Conservation (phyloP, 768 basidiomycete genomes). For the Phlebiopsis gigantea region DNA sequence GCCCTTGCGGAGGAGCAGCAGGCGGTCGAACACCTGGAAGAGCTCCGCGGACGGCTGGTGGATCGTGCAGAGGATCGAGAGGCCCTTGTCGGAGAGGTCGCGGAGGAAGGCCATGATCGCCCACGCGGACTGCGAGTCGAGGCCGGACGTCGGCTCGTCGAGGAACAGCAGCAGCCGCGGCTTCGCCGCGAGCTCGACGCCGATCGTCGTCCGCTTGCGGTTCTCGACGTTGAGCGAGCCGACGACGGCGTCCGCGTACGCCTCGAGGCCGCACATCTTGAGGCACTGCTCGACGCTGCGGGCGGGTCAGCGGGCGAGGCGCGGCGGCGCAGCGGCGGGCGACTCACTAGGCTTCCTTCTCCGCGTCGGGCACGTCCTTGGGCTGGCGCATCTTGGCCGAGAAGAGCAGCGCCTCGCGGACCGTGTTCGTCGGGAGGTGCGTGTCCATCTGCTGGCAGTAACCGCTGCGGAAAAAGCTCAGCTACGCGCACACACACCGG, state of each 20-base stretch:
- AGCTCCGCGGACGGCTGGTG: constrained; percentile 77
- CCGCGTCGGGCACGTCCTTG: constrained; percentile 48
- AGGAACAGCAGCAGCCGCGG: constrained; percentile 72
- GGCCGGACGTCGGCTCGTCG: constrained; percentile 83
- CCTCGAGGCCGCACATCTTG: constrained; percentile 60
- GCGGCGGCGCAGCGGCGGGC: background rate
- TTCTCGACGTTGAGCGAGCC: constrained; percentile 66
- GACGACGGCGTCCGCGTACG: constrained; percentile 62
- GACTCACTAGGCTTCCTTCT: constrained; percentile 77
- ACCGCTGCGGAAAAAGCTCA: constrained; percentile 33
- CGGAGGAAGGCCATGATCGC: constrained; percentile 72
- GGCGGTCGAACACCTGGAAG: constrained; percentile 77
- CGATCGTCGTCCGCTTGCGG: constrained; percentile 81
- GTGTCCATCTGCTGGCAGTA: constrained; percentile 87
- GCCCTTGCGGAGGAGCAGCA: constrained; percentile 73
- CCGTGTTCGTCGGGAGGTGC: constrained; percentile 69
- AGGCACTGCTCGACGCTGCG: constrained; percentile 48
- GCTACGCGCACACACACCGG: background rate
- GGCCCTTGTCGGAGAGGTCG: constrained; percentile 72
- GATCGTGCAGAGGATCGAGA: constrained; percentile 85
- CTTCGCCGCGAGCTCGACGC: constrained; percentile 85
- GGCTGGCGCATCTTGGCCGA: constrained; percentile 81
- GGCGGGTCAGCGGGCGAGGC: background rate
- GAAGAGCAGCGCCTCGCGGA: constrained; percentile 75
- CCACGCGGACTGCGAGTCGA: constrained; percentile 87